Base-by-base conservation (phyloP, 768 basidiomycete genomes). In the Megacollybia marginata region DNA sequence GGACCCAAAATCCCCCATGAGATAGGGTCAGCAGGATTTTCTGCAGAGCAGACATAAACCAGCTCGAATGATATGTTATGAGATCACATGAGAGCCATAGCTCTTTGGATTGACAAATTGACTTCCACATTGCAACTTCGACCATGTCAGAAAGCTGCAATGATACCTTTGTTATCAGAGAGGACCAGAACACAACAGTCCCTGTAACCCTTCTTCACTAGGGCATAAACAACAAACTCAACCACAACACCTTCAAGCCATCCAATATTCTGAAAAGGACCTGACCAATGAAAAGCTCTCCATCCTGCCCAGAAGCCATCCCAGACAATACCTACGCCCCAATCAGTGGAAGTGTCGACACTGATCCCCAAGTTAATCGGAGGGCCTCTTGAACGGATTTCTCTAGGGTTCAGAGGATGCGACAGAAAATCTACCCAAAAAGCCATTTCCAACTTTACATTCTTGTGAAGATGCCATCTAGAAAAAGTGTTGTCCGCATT, bases 21-120 rank as follows among this genome's bases (percentile, higher is more conserved):
- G 34, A 63, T 51, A 13, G 60, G 62, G 51, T 70, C 68, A 10
- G 66, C 68, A 1, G 55, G 61, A 35, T 70, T 69, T 1, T 54
- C 43, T 1, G 33, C 52, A 8, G 68, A 63, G 1, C 54, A 42
- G 11, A 66, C 55, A 33, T 67, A 68, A 1, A 33, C 2, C n/a
- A 65, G 54, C 2, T 46, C 11, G 1, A 55, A 42, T 0, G 56
- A 52, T 15, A 69, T 56, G 33, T 62, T 60, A 0, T 44, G 46
- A 0, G 56, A 42, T 1, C 42, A 42, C 1, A 60, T 50, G 2
- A 63, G 38, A 15, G 38, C 18, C 2, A 18, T 8, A 2, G 8
- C 38, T 40, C 51, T 45, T 1, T 38, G 46, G n/a, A 52, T 48
- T 9, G 46, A 52, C 1, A 16, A 4, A 18, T 52, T 52, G 6